Base-by-base conservation (phyloP, 2,329 filamentous ascomycete species). In the Aspergillus ochraceoroseus region DNA sequence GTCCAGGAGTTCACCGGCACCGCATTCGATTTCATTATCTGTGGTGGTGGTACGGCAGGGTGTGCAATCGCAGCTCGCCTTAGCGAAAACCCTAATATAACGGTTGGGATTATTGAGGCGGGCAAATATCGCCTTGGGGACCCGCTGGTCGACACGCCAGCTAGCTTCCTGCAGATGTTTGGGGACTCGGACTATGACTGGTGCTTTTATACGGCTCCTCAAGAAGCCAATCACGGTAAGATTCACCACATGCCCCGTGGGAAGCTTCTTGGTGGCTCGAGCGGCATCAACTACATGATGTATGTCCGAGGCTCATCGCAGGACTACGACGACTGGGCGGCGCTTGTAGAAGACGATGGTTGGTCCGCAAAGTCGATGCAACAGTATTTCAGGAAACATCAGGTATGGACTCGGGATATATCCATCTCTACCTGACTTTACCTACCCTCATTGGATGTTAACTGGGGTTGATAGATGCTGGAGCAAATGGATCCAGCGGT, bases 41-140 rank as follows among this genome's bases (percentile, higher is more conserved):
- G 75, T 23, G 75, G 75, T 20, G 75, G 75, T n/a, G 75, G 74
- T 3, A 76, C 72, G 2, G 72, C 73, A 3, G 75, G 75, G 2
- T 58, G 76, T 6, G 63, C 60, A 1, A 61, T 77, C 14, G 53
- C 53, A 5, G 47, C 50, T 1, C 53, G 53, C n/a, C 41, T 78
- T 1, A 68, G 67, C 2, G 69, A 74, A 39, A 54, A 71, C 32
- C 47, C 64, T 19, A 44, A 56, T 29, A 43, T 70, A 42, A 57
- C 57, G 2, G 62, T 77, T 11, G 66, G 63, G 1, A 62, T 73
- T 0, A 54, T 73, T 18, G 70, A 73, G 48, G 70, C 70, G 9
- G 70, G 70, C 18, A 56, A 55, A 33, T 59, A 56, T 39, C 47
- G 48, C 20, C 47, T 58, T 6, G 54, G 49, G 7, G 59, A 63